A percentile compares a stretch with the other conserved stretches of the same genome.
Evolutionary conservation across 106 monocot species (phyloP).

Genomic region (Phalaenopsis equestris): DNA sequence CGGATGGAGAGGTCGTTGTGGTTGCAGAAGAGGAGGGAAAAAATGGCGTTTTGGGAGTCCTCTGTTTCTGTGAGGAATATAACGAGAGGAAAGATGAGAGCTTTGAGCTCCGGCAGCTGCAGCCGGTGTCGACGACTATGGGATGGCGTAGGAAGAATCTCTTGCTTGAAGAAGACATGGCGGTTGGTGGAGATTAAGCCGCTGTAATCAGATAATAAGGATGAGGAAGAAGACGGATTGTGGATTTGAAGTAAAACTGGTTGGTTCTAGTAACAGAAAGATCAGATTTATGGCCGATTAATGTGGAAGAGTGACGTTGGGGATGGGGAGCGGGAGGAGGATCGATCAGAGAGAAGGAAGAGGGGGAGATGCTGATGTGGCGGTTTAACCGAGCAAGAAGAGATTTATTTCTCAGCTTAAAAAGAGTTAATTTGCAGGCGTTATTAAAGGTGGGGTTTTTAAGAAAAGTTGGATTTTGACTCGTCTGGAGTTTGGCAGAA

Average conservation of each 20-base stretch:
- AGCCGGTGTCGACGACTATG: conserved; percentile 50
- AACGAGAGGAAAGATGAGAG: conserved; percentile 35
- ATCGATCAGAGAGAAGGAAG: too few relatives aligned
- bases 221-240: background rate
- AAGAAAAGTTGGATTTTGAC: too few relatives aligned
- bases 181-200: background rate
- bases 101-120: conserved; percentile 47
- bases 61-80: conserved; percentile 9
- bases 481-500: too few relatives aligned
- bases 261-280: background rate
- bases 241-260: background rate
- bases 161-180: conserved; percentile 1
- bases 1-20: conserved; percentile 12
- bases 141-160: conserved; percentile 9
- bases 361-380: too few relatives aligned
- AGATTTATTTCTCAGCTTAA: too few relatives aligned
- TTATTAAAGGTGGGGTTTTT: too few relatives aligned
- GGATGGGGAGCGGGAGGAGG: background rate
- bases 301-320: background rate
- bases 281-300: background rate
- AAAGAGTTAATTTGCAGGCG: too few relatives aligned
- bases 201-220: background rate
- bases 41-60: background rate
- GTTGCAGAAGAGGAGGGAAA: conserved; percentile 20
- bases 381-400: too few relatives aligned